phyloP scores from a whole-genome alignment of 106 monocot species.

The Dendrobium nobile region DNA sequence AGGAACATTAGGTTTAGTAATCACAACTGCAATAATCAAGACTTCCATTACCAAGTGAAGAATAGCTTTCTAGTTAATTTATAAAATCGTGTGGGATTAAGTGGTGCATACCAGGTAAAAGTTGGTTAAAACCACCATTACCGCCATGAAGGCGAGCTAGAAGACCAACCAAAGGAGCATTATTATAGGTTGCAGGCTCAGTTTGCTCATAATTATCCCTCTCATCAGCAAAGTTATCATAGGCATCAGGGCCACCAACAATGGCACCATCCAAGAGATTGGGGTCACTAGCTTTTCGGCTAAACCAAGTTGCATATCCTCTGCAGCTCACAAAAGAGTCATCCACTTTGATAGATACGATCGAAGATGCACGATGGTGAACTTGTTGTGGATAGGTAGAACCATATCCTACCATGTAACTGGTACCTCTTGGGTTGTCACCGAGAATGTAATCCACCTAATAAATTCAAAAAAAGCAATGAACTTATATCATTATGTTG shows the following conservation, averaged over 20 bases:
- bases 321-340: conserved; percentile 70
- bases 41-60: neutral
- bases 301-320: conserved; percentile 74
- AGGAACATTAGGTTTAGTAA: conserved; percentile 13
- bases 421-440: conserved; percentile 85
- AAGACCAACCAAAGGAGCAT: conserved; percentile 72
- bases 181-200: conserved; percentile 91
- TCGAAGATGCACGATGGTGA: conserved; percentile 89
- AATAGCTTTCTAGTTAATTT: neutral
- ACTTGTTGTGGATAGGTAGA: conserved; percentile 73
- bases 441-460: conserved; percentile 90
- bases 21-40: conserved; percentile 15
- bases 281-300: conserved; percentile 53
- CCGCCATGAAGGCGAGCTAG: conserved; percentile 70
- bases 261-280: conserved; percentile 82
- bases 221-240: conserved; percentile 79
- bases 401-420: conserved; percentile 98
- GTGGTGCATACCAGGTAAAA: conserved; percentile 28
- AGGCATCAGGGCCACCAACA: conserved; percentile 80
- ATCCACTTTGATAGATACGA: conserved; percentile 71
- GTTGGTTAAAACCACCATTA: conserved; percentile 31
- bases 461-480: neutral
- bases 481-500: no score
- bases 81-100: neutral
- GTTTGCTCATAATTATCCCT: conserved; percentile 88